Evolutionary conservation across 176 grass and related monocot species (phyloP).

Genomic region (Oryza australiensis): DNA sequence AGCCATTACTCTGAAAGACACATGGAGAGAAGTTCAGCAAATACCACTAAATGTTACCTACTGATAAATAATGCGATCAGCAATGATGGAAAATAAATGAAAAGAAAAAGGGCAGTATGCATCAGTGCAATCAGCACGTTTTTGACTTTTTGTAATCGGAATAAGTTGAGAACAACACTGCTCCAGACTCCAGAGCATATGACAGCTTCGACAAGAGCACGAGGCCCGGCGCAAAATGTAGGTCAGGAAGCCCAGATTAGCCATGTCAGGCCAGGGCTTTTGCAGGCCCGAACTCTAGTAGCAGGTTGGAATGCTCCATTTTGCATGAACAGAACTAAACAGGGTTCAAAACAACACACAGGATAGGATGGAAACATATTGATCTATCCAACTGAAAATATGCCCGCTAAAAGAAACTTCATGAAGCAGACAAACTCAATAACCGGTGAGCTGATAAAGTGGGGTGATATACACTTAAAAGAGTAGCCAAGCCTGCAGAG

Average conservation of each 20-base stretch:
- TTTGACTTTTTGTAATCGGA: not conserved
- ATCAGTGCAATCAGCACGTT: slow-evolving; percentile 2
- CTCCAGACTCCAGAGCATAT: not conserved
- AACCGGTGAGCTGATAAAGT: not conserved
- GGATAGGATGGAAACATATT: not conserved
- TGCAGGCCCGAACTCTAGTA: not conserved
- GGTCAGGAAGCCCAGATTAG: not conserved
- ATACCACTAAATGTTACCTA: not conserved
- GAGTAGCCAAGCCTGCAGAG: not conserved
- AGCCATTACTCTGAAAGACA: slow-evolving; percentile 13
- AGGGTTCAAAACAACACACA: not conserved
- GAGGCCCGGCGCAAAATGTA: not conserved
- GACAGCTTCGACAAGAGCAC: slow-evolving; percentile 4
- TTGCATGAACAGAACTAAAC: not conserved
- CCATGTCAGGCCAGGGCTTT: not conserved
- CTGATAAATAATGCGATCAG: not conserved
- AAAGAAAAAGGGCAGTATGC: not conserved
- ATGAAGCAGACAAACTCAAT: not conserved
- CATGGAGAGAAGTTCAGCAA: not conserved
- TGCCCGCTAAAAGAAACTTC: not conserved
- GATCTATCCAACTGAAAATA: not conserved
- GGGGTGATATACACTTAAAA: slow-evolving; percentile 2
- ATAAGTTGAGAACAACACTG: too few relatives aligned
- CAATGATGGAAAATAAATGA: not conserved
- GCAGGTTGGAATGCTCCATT: not conserved